Evolutionary conservation across 352 stramenopile species (phyloP), one percentile per base, ranked within the genome.

Genomic region (Globisporangium cystogenes): DNA sequence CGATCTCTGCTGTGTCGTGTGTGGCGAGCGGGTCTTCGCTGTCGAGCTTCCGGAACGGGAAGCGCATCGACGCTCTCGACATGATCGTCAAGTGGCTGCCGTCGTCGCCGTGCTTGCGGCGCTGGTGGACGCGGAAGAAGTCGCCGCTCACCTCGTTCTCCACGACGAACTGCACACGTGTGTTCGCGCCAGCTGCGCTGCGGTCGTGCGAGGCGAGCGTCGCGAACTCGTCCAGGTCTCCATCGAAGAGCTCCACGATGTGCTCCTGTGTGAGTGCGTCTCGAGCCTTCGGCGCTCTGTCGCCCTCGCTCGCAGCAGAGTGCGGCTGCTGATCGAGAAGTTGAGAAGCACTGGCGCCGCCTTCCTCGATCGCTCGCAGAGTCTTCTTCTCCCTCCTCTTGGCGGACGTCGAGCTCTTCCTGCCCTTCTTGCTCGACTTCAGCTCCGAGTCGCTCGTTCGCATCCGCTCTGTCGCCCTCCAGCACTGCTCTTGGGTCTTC

Each of bases 111-210:
- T 52, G 24, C 29, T 31, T 26, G 44, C 37, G 20, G 46, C 53
- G 23, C 41, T 43, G 1, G 4, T 1, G 55, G 12, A 86, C 60
- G 21, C 74, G 72, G 31, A 82, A 82, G 48, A 89, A 89, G 46
- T 82, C 74, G 4, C 78, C 78, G 37, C 71, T 86, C 36, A 68
- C 56, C 40, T 84, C 69, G 51, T 86, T 81, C 49, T 87, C 78
- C 14, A 82, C 59, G 8, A 82, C 24, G 55, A 76, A 75, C 44
- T 64, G 64, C 31, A 62, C 55, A 16, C 37, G 50, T 18, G 49
- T 20, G 1, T n/a, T n/a, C n/a, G n/a, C n/a, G n/a, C n/a, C n/a
- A n/a, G n/a, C n/a, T n/a, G n/a, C n/a, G n/a, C n/a, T n/a, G n/a
- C n/a, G n/a, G n/a, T n/a, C n/a, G n/a, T n/a, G n/a, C 18, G 6